Percentiles rank a stretch among this genome's conserved stretches.
Conservation (phyloP, 1,284 basidiomycete species). For the Termitomyces sp. region DNA sequence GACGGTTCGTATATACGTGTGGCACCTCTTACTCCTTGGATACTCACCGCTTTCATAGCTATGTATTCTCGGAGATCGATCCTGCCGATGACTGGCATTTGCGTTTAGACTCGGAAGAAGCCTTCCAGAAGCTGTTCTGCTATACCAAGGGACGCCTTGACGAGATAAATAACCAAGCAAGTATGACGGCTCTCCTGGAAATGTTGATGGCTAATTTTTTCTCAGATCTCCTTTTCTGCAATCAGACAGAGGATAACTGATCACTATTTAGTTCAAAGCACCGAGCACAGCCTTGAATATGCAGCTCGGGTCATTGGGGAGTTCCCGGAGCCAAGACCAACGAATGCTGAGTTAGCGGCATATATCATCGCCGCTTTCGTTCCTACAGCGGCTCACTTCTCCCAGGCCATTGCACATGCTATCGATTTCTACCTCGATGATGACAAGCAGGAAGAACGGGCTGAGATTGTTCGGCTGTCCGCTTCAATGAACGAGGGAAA, state of each 20-base stretch:
- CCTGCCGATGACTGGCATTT: slow-evolving; percentile 56
- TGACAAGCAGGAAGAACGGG: slow-evolving; percentile 32
- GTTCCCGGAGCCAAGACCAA: slow-evolving; percentile 10
- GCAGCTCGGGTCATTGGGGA: slow-evolving; percentile 20
- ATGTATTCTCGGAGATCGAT: slow-evolving; percentile 55
- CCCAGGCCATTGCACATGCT: slow-evolving; percentile 50
- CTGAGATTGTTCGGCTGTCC: slow-evolving; percentile 38
- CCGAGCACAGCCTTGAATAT: slow-evolving; percentile 20
- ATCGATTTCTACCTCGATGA: slow-evolving; percentile 61
- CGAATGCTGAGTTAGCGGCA: slow-evolving; percentile 31
- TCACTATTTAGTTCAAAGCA: slow-evolving; percentile 15
- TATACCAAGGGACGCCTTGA: slow-evolving; percentile 39
- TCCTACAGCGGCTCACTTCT: slow-evolving; percentile 48
- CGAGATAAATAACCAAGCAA: slow-evolving; percentile 14
- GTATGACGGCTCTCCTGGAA: background rate
- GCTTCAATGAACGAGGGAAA: slow-evolving; percentile 21
- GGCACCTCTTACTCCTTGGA: background rate
- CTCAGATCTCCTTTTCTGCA: slow-evolving; percentile 9
- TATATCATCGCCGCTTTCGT: slow-evolving; percentile 44
- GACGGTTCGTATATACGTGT: slow-evolving; percentile 36
- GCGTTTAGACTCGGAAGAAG: slow-evolving; percentile 38
- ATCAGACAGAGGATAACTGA: slow-evolving; percentile 5
- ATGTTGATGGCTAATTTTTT: background rate
- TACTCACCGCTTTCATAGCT: slow-evolving; percentile 34
- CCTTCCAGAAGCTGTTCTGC: slow-evolving; percentile 36